Conservation (phyloP, 164 flowering plant species). For the Sextonia rubra region DNA sequence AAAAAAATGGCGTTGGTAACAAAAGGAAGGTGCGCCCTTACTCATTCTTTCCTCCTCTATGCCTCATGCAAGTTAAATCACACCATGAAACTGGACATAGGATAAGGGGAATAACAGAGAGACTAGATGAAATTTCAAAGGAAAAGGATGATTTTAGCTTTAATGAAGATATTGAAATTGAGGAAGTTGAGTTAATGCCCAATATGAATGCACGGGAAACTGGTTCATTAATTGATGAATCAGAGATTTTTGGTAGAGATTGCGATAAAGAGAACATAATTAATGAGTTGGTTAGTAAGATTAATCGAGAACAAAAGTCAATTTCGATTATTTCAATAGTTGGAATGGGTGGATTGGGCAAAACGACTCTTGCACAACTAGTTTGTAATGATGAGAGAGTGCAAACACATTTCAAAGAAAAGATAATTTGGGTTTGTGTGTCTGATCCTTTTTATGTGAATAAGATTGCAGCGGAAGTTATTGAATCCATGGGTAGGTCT, state of each 20-base stretch:
- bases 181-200: background rate
- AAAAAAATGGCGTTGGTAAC: no score
- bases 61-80: background rate
- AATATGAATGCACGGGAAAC: background rate
- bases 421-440: background rate
- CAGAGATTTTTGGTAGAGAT: background rate
- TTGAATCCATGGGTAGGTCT: no score
- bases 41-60: no score
- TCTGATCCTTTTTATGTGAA: background rate
- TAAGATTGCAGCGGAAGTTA: background rate
- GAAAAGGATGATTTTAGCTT: background rate
- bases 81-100: background rate
- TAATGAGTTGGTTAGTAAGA: background rate
- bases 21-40: no score
- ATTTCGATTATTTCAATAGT: background rate
- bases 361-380: background rate
- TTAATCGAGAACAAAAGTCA: background rate
- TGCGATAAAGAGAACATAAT: background rate
- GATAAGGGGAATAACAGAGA: background rate
- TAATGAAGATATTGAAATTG: background rate
- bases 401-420: background rate
- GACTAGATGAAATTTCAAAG: background rate
- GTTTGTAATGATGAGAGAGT: background rate
- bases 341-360: constrained; percentile 6
- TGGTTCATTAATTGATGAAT: background rate